Evolutionary conservation across 257 asterid genomes (phyloP).

Genomic region (Paulownia fortunei): DNA sequence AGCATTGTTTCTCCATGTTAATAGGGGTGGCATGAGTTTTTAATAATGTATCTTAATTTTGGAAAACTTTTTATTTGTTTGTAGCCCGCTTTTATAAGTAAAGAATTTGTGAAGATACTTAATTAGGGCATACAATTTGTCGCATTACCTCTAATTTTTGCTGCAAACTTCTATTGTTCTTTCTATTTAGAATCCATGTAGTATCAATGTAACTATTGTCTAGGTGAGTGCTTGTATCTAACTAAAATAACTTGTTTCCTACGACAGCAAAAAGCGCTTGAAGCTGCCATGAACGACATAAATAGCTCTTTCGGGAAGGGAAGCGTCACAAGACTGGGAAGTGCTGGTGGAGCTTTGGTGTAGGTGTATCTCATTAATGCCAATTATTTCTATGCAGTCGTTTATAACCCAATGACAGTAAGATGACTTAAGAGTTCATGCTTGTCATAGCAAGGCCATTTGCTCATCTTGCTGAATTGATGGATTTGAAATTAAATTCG

Average conservation of each 20-base stretch:
- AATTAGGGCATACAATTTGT: not conserved
- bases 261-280: conserved; percentile 90
- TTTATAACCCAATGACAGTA: not conserved
- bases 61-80: not conserved
- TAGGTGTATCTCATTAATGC: conserved; percentile 48
- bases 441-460: not conserved
- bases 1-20: conserved; percentile 2
- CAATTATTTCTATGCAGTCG: not conserved
- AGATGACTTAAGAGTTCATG: no score
- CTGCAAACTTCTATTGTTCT: not conserved
- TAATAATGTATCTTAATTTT: not conserved
- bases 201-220: not conserved
- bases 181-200: not conserved
- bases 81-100: not conserved
- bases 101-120: not conserved
- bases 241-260: conserved; percentile 16
- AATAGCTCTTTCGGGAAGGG: conserved; percentile 97
- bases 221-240: conserved; percentile 13
- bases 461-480: no score
- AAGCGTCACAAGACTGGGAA: conserved; percentile 95
- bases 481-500: no score
- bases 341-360: conserved; percentile 99
- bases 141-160: not conserved
- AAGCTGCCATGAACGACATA: conserved; percentile 95
- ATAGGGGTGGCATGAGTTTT: not conserved